These are phyloP conservation scores for Ettlia oleoabundans DNA, from an alignment of 139 green algal genomes.

Conservation along the genomic window DNA sequence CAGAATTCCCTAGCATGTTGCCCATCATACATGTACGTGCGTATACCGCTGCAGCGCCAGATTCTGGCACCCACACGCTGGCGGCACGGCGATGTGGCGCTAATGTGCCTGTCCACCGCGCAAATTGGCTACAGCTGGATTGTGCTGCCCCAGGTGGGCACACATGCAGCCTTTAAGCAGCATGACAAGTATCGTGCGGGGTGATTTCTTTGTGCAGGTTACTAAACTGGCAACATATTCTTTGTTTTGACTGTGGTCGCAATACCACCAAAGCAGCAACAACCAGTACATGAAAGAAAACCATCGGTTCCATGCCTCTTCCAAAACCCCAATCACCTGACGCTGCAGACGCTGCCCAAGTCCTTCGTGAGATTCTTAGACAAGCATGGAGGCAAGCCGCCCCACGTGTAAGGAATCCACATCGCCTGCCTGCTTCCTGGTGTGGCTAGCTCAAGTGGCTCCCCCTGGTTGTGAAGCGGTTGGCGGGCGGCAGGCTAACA, in stretches of 20 bases:
- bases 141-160: constrained; percentile 61
- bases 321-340: not conserved
- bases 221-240: too few species aligned
- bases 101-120: constrained; percentile 76
- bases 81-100: constrained; percentile 81
- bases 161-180: not conserved
- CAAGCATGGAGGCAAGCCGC: constrained; percentile 74
- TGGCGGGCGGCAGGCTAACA: not conserved
- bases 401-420: not conserved
- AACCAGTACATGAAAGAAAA: too few species aligned
- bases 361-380: constrained; percentile 89
- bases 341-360: constrained; percentile 62
- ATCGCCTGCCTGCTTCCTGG: not conserved
- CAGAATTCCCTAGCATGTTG: too few species aligned
- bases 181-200: too few species aligned
- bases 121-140: constrained; percentile 86
- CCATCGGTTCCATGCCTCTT: too few species aligned
- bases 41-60: too few species aligned
- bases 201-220: too few species aligned
- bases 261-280: too few species aligned
- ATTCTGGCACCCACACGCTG: constrained; percentile 70
- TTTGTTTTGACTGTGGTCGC: too few species aligned
- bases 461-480: not conserved
- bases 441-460: not conserved
- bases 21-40: too few species aligned